Evolutionary conservation across 1,139 yeast genomes (phyloP), one percentile per base, ranked within the genome.

Genomic region (Nakaseomyces uthaithaninus): DNA sequence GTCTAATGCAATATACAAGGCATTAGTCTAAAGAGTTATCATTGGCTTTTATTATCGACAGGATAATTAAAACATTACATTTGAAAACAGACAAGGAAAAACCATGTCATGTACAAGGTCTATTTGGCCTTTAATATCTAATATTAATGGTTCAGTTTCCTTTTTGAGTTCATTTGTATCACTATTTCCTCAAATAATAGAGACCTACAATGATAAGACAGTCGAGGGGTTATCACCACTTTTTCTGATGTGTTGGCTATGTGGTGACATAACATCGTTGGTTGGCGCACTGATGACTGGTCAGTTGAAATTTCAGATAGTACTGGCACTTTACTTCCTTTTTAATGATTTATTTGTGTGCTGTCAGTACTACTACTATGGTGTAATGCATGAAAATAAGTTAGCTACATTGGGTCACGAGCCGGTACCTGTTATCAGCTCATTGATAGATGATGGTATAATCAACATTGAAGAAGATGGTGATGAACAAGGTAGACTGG

Each of bases 141-240:
- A 59, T 4, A 36, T 58, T 0, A 53, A 72, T 17, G 82, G 83
- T 2, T 66, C 69, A 23, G 51, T 73, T 9, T 75, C 83, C 0
- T 67, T 79, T 41, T 62, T 69, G 9, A 67, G 84, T 40, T 87
- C 96, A 84, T 68, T 87, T 34, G 78, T 87, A 52, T 95, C 96
- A 1, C 93, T 85, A 57, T 63, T 85, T 19, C 97, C 97, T 0
- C 98, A 89, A 58, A 79, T 86, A 15, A 63, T 77, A 44, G 76
- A 80, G 53, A 89, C 89, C 54, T 84, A 82, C 60, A 67, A 67
- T 25, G 75, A 72, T 56, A 80, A 84, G 54, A 80, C 94, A 1
- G 94, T 93, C 1, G 94, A 80, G 28, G 97, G 96, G 1, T 69
- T 91, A 23, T 82, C 95, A 6, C 74, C 82, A n/a, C 70, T 72